Percentiles rank a stretch among this genome's conserved stretches.
Conservation (phyloP, 1,284 basidiomycete species). For the Phenoliferia sp. region DNA sequence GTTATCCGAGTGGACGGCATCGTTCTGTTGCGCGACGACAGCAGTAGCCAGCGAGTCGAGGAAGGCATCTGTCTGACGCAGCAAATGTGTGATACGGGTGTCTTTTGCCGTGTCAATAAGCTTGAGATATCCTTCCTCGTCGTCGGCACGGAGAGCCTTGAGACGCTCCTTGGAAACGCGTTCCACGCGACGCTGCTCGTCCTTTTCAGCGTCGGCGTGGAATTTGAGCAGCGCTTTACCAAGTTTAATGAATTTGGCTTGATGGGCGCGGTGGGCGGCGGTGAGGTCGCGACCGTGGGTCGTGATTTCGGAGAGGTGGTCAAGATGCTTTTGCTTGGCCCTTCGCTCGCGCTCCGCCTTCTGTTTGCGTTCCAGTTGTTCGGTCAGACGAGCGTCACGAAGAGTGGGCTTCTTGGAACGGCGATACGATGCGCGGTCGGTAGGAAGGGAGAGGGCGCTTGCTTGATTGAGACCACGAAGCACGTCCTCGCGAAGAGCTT, state of each 20-base stretch:
- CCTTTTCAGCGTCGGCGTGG: slow-evolving; percentile 46
- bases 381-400: slow-evolving; percentile 84
- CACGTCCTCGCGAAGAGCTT: slow-evolving; percentile 74
- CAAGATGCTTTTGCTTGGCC: slow-evolving; percentile 93
- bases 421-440: slow-evolving; percentile 88
- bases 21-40: slow-evolving; percentile 88
- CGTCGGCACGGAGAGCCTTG: slow-evolving; percentile 93
- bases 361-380: slow-evolving; percentile 86
- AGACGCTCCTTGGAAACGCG: slow-evolving; percentile 96
- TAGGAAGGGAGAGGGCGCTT: slow-evolving; percentile 67
- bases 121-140: slow-evolving; percentile 99
- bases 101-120: slow-evolving; percentile 99
- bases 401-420: slow-evolving; percentile 80
- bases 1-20: slow-evolving; percentile 51
- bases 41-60: slow-evolving; percentile 93
- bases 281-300: slow-evolving; percentile 73
- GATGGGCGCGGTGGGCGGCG: slow-evolving; percentile 53
- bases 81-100: slow-evolving; percentile 93
- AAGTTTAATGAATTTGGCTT: slow-evolving; percentile 46
- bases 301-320: slow-evolving; percentile 85
- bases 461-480: slow-evolving; percentile 84
- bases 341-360: slow-evolving; percentile 85
- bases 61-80: slow-evolving; percentile 91
- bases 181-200: slow-evolving; percentile 67
- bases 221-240: slow-evolving; percentile 47